phyloP scores from a whole-genome alignment of 1,139 yeast genomes.

The Scheffersomyces cryptocercus region DNA sequence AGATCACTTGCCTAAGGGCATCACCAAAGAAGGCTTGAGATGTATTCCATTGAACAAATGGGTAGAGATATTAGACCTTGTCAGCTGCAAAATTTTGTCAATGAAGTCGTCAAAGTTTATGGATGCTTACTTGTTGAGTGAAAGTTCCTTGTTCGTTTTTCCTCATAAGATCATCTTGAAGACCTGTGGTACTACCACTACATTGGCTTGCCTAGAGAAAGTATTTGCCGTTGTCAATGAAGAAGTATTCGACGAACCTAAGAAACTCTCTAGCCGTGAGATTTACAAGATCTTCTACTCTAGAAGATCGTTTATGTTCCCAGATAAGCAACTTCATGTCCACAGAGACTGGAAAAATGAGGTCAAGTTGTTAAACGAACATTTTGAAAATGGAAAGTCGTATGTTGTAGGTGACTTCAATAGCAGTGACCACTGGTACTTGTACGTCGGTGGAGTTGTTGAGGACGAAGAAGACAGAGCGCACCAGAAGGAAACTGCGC shows the following conservation, averaged over 20 bases:
- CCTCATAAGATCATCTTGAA: slow-evolving; percentile 83
- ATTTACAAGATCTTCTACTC: slow-evolving; percentile 83
- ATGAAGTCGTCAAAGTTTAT: slow-evolving; percentile 64
- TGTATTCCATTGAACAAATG: slow-evolving; percentile 66
- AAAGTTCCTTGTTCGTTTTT: slow-evolving; percentile 87
- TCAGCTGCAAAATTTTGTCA: slow-evolving; percentile 85
- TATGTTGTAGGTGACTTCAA: slow-evolving; percentile 77
- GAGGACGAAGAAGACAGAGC: slow-evolving; percentile 6
- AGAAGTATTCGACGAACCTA: slow-evolving; percentile 12
- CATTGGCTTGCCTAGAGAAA: slow-evolving; percentile 72
- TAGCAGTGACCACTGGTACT: slow-evolving; percentile 87
- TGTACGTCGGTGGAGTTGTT: slow-evolving; percentile 62
- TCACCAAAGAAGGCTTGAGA: slow-evolving; percentile 53
- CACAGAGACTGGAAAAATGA: slow-evolving; percentile 88
- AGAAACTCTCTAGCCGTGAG: slow-evolving; percentile 26
- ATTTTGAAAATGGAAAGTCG: slow-evolving; percentile 64
- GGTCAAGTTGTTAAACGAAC: slow-evolving; percentile 63
- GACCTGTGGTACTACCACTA: slow-evolving; percentile 96
- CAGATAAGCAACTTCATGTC: slow-evolving; percentile 76
- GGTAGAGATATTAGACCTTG: slow-evolving; percentile 75
- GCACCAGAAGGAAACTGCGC: slow-evolving; percentile 14
- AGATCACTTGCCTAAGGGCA: slow-evolving; percentile 35
- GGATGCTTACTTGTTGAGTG: slow-evolving; percentile 87
- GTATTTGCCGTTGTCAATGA: slow-evolving; percentile 55
- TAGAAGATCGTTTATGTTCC: slow-evolving; percentile 90